phyloP scores from a whole-genome alignment of 2,329 filamentous ascomycete genomes.

The Dactylellina drechsleri region DNA sequence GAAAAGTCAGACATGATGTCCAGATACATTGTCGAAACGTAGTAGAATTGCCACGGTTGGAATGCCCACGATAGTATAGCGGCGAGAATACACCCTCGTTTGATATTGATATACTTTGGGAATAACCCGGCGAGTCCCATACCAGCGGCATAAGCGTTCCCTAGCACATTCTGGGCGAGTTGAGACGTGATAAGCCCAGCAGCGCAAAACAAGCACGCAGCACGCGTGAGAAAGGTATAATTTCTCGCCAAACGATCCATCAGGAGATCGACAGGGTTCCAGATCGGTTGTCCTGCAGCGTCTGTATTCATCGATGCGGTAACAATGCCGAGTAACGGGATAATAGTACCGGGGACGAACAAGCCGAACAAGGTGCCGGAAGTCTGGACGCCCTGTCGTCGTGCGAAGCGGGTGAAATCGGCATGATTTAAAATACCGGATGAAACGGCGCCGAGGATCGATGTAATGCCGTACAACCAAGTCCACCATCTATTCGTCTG shows the following conservation, averaged over 20 bases:
- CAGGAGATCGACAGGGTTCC: constrained; percentile 64
- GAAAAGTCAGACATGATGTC: constrained; percentile 53
- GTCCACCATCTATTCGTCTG: constrained; percentile 59
- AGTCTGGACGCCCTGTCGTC: constrained; percentile 62
- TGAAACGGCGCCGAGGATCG: constrained; percentile 64
- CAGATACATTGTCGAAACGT: constrained; percentile 60
- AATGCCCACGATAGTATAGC: constrained; percentile 64
- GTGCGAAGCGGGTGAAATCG: constrained; percentile 64
- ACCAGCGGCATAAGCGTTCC: constrained; percentile 66
- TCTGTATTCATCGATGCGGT: constrained; percentile 61
- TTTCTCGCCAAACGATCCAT: constrained; percentile 61
- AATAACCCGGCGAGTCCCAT: constrained; percentile 69
- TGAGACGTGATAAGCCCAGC: constrained; percentile 64
- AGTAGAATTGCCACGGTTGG: constrained; percentile 67
- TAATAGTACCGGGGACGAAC: constrained; percentile 55
- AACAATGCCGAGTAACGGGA: constrained; percentile 55
- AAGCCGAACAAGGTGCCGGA: constrained; percentile 62
- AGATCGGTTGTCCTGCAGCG: constrained; percentile 58
- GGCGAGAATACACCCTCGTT: constrained; percentile 67
- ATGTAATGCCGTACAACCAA: constrained; percentile 62
- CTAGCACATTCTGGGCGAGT: constrained; percentile 64
- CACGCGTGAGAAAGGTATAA: constrained; percentile 61
- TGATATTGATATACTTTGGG: constrained; percentile 68
- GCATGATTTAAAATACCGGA: constrained; percentile 65
- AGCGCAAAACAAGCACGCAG: constrained; percentile 65